Percentiles rank a stretch among this genome's conserved stretches.
Conservation (phyloP, 1,139 yeast genomes). For the Hyphopichia fennica region DNA sequence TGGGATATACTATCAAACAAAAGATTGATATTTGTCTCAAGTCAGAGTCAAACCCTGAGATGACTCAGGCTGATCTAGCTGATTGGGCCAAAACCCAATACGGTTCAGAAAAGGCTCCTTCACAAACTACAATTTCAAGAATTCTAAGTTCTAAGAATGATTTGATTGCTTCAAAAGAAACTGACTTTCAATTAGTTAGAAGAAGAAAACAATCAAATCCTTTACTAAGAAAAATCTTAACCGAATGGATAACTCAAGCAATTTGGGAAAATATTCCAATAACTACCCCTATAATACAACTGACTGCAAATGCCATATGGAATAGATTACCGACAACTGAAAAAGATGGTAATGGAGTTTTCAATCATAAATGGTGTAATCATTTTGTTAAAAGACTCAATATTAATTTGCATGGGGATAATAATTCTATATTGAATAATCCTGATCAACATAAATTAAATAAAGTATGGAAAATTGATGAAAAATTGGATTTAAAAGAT, state of each 20-base stretch:
- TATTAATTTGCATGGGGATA: slow-evolving; percentile 48
- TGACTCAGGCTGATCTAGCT: slow-evolving; percentile 71
- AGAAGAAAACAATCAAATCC: slow-evolving; percentile 59
- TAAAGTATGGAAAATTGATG: slow-evolving; percentile 64
- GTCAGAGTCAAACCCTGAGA: slow-evolving; percentile 63
- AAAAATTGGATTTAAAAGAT: slow-evolving; percentile 44
- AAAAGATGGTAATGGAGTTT: slow-evolving; percentile 64
- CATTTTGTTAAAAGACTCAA: slow-evolving; percentile 57
- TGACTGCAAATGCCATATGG: slow-evolving; percentile 67
- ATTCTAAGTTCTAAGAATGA: slow-evolving; percentile 59
- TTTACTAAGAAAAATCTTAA: slow-evolving; percentile 53
- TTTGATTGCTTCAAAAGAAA: slow-evolving; percentile 56
- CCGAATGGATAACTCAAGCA: slow-evolving; percentile 70
- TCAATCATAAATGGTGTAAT: slow-evolving; percentile 65
- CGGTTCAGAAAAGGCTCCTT: slow-evolving; percentile 53
- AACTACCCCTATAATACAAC: slow-evolving; percentile 62
- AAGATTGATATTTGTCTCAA: slow-evolving; percentile 66
- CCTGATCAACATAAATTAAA: slow-evolving; percentile 40
- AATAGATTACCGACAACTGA: slow-evolving; percentile 52
- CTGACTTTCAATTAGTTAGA: slow-evolving; percentile 55
- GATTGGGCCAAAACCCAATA: slow-evolving; percentile 61
- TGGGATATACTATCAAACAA: slow-evolving; percentile 64
- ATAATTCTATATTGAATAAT: slow-evolving; percentile 38
- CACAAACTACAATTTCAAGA: slow-evolving; percentile 68
- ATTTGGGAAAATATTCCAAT: slow-evolving; percentile 68